Evolutionary conservation across 78 protist species (phyloP), one percentile per base, ranked within the genome.

Genomic region (Fonticula alba): DNA sequence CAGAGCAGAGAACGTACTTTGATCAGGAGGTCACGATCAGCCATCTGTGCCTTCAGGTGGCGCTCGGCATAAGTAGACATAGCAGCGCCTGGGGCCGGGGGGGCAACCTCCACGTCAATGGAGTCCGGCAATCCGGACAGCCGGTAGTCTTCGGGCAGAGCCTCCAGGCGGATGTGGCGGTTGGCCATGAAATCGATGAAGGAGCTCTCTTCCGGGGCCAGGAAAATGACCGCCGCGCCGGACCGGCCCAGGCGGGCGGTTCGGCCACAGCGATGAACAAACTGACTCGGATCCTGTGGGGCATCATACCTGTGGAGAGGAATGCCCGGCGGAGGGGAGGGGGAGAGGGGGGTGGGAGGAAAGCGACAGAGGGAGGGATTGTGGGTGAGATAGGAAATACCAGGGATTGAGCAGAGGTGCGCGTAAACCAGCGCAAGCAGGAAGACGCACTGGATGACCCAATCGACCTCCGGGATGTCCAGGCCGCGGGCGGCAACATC

Each of bases 391-490:
- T 7, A 7, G 17, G 7, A 3, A 7, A 9, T 3, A 38, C 17
- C 43, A 38, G 43, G 17, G 7, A n/a, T n/a, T n/a, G n/a, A n/a
- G n/a, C n/a, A n/a, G n/a, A n/a, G n/a, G n/a, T n/a, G n/a, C n/a
- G n/a, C n/a, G n/a, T n/a, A n/a, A n/a, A n/a, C n/a, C n/a, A n/a
- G n/a, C n/a, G n/a, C n/a, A n/a, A n/a, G n/a, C n/a, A n/a, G n/a
- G n/a, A n/a, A n/a, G n/a, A n/a, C n/a, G n/a, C n/a, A n/a, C 70
- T 85, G 91, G 22, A 85, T 35, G 6, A 85, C 71, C 73, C 69
- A 73, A 32, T 63, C 72, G n/a, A 85, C 62, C 58, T 79, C 84
- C 6, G 82, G 77, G 1, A 82, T 26, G 64, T 82, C 85, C 19
- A 80, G 36, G 9, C 84, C 85, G 0, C 88, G 73, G 4, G 83